A percentile compares a stretch with the other conserved stretches of the same genome.
Conservation (phyloP, 495 filamentous ascomycete species). For the Penicillium waksmanii region DNA sequence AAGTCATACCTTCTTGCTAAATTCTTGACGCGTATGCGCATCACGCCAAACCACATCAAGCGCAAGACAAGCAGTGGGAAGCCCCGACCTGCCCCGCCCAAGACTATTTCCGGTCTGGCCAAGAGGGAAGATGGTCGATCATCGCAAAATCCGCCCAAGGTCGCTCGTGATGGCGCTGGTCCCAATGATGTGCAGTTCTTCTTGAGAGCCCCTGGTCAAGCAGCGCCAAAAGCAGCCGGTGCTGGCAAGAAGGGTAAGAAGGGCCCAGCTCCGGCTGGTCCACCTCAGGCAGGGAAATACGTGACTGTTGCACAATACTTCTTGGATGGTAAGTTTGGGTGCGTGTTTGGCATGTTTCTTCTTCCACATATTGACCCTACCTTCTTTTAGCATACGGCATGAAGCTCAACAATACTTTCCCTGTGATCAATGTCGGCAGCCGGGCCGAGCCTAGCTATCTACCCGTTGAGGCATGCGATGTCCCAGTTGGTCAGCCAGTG, state of each 20-base stretch:
- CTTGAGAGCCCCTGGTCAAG: conserved; percentile 28
- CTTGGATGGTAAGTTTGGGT: conserved; percentile 38
- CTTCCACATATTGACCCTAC: not conserved
- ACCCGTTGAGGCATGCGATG: conserved; percentile 65
- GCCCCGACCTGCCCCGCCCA: conserved; percentile 37
- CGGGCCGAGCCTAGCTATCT: conserved; percentile 61
- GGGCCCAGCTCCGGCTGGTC: conserved; percentile 30
- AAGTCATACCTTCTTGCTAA: conserved; percentile 37
- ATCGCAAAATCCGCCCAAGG: conserved; percentile 34
- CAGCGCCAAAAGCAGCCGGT: conserved; percentile 20
- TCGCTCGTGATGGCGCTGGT: conserved; percentile 40
- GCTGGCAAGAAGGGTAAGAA: conserved; percentile 43
- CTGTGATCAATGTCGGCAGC: conserved; percentile 74
- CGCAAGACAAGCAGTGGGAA: conserved; percentile 42
- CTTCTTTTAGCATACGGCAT: conserved; percentile 40
- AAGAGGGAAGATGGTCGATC: conserved; percentile 38
- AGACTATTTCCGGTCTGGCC: conserved; percentile 53
- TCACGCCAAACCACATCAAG: conserved; percentile 43
- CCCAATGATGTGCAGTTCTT: conserved; percentile 53
- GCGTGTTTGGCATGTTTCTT: not conserved
- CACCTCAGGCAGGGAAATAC: conserved; percentile 41
- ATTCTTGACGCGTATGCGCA: conserved; percentile 50
- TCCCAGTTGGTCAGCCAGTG: conserved; percentile 68
- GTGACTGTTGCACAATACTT: conserved; percentile 59
- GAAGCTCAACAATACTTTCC: conserved; percentile 43